These are phyloP conservation scores for Coemansia brasiliensis DNA, from an alignment of 192 early-diverging fungal genomes.

Conservation along the genomic window DNA sequence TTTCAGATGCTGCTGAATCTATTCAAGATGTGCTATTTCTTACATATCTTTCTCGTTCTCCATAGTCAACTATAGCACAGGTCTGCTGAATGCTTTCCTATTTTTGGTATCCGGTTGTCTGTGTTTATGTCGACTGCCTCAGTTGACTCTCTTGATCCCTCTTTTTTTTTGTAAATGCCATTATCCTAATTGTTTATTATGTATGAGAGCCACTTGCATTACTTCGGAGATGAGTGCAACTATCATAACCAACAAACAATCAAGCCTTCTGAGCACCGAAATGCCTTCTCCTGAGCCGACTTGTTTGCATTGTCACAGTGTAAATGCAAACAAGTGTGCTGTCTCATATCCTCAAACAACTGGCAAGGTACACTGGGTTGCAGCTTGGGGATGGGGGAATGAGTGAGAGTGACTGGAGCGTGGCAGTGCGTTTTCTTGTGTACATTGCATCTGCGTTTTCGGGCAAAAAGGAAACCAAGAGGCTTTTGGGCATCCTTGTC, in stretches of 20 bases:
- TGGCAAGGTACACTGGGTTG: slow-evolving; percentile 12
- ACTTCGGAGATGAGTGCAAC: slow-evolving; percentile 2
- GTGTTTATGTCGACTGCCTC: not conserved
- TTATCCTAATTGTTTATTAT: slow-evolving; percentile 5
- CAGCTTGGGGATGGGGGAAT: no score
- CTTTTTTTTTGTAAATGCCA: slow-evolving; percentile 6
- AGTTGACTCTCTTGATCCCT: slow-evolving; percentile 2
- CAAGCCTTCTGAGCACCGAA: slow-evolving; percentile 7
- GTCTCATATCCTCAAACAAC: slow-evolving; percentile 1
- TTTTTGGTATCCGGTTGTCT: slow-evolving; percentile 10
- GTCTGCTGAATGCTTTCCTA: slow-evolving; percentile 4
- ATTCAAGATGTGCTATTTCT: no score
- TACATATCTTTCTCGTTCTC: not conserved
- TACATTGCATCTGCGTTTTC: not conserved
- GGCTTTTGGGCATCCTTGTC: not conserved
- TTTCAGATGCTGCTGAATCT: no score
- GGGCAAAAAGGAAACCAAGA: not conserved
- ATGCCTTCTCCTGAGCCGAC: not conserved
- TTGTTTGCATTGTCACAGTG: no score
- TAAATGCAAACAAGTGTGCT: no score
- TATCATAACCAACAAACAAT: slow-evolving; percentile 5
- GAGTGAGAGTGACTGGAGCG: no score
- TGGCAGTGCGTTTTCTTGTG: no score
- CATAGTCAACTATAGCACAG: slow-evolving; percentile 7
- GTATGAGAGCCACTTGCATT: not conserved